phyloP scores from a whole-genome alignment of 179 eudicot species.

The Pouteria campechiana region DNA sequence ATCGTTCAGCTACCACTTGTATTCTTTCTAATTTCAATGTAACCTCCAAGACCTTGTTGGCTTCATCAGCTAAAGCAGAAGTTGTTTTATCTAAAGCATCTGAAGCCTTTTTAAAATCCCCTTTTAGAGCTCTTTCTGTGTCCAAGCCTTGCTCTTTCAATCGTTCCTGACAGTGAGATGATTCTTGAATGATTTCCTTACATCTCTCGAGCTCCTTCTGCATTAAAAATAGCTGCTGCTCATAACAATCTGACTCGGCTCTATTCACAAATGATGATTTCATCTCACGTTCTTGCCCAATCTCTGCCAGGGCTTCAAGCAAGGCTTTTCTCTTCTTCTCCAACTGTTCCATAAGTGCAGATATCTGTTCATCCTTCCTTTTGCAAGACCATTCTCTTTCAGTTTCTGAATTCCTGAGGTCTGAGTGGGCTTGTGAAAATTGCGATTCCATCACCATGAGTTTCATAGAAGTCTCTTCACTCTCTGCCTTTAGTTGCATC shows the following conservation, averaged over 20 bases:
- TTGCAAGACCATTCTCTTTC: slow-evolving; percentile 10
- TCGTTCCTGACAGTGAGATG: slow-evolving; percentile 21
- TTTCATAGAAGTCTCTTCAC: slow-evolving; percentile 56
- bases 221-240: slow-evolving; percentile 26
- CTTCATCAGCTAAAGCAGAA: slow-evolving; percentile 31
- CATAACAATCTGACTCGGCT: slow-evolving; percentile 27
- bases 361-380: slow-evolving; percentile 14
- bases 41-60: slow-evolving; percentile 33
- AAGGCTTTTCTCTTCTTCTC: slow-evolving; percentile 27
- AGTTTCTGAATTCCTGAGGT: slow-evolving; percentile 20
- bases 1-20: slow-evolving; percentile 39
- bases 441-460: slow-evolving; percentile 41
- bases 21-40: too few species aligned
- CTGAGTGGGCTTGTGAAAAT: slow-evolving; percentile 22
- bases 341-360: slow-evolving; percentile 18
- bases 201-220: slow-evolving; percentile 37
- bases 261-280: slow-evolving; percentile 31
- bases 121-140: slow-evolving; percentile 35
- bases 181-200: slow-evolving; percentile 40
- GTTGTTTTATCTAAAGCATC: slow-evolving; percentile 44
- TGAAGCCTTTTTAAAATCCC: slow-evolving; percentile 24
- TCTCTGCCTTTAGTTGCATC: slow-evolving; percentile 46
- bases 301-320: slow-evolving; percentile 15
- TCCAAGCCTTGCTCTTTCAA: slow-evolving; percentile 38
- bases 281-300: slow-evolving; percentile 35